Evolutionary conservation across 768 basidiomycete species (phyloP).

Genomic region (Pholiota conissans): DNA sequence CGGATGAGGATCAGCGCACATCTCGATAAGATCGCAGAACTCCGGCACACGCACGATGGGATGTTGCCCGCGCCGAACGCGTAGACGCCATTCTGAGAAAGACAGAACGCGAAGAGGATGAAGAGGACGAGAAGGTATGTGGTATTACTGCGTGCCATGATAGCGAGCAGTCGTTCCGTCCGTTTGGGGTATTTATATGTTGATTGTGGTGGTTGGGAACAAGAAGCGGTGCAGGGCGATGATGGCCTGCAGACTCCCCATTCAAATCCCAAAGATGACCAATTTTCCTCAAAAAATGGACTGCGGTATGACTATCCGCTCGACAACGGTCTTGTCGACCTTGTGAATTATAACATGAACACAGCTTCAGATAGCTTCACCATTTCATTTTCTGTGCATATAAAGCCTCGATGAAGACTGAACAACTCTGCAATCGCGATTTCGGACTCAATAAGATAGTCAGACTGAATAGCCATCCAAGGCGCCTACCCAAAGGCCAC

Average conservation of each 20-base stretch:
- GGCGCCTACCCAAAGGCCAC: too few relatives aligned
- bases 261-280: not conserved
- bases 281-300: too few relatives aligned
- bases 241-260: not conserved
- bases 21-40: conserved; percentile 13
- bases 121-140: conserved; percentile 45
- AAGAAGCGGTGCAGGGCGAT: conserved; percentile 5
- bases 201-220: conserved; percentile 8
- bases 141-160: conserved; percentile 34
- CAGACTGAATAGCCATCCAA: too few relatives aligned
- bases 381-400: too few relatives aligned
- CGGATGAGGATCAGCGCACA: conserved; percentile 14
- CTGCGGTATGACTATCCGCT: too few relatives aligned
- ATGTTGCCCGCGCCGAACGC: conserved; percentile 90
- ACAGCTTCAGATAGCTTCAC: too few relatives aligned
- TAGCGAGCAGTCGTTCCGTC: conserved; percentile 19
- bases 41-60: conserved; percentile 50
- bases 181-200: conserved; percentile 1
- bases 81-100: conserved; percentile 58
- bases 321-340: too few relatives aligned
- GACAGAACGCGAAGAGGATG: conserved; percentile 53
- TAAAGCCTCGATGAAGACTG: too few relatives aligned
- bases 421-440: too few relatives aligned
- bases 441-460: too few relatives aligned
- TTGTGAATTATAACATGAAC: too few relatives aligned